Conservation (phyloP, 163 green algal species). For the Scenedesmus sp. region DNA sequence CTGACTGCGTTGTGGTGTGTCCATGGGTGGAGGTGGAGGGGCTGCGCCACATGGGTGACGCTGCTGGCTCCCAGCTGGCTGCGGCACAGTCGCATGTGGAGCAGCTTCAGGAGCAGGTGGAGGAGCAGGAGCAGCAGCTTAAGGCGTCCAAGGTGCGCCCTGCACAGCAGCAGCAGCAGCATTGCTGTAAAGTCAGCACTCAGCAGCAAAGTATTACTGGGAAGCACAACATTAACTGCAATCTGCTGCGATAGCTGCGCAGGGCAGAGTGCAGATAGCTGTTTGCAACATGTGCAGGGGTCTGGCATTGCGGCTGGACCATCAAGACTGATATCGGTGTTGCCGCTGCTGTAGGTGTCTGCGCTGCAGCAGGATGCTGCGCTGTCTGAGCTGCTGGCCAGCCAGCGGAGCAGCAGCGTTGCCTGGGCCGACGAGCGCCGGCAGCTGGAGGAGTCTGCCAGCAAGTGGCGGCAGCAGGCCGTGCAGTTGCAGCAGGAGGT, state of each 20-base stretch:
- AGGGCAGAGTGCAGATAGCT: not conserved
- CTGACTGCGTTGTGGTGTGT: not conserved
- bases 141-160: not conserved
- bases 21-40: slow-evolving; percentile 15
- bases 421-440: slow-evolving; percentile 3
- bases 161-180: not conserved
- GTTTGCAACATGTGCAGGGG: not conserved
- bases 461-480: slow-evolving; percentile 19
- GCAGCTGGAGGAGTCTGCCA: slow-evolving; percentile 23
- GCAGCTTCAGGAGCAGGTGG: slow-evolving; percentile 16
- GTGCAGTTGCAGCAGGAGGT: slow-evolving; percentile 48
- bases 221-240: not conserved
- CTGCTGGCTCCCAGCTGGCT: slow-evolving; percentile 18
- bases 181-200: no score
- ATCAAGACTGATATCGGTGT: not conserved
- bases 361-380: slow-evolving; percentile 18
- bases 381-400: slow-evolving; percentile 14
- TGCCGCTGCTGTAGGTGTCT: not conserved
- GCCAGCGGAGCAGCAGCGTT: not conserved
- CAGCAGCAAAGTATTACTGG: not conserved
- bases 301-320: not conserved
- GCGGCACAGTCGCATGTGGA: not conserved
- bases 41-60: slow-evolving; percentile 18
- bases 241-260: not conserved
- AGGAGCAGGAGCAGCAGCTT: not conserved